Base-by-base conservation (phyloP, 179 eudicot genomes). In the Sideroxylon spinosum region DNA sequence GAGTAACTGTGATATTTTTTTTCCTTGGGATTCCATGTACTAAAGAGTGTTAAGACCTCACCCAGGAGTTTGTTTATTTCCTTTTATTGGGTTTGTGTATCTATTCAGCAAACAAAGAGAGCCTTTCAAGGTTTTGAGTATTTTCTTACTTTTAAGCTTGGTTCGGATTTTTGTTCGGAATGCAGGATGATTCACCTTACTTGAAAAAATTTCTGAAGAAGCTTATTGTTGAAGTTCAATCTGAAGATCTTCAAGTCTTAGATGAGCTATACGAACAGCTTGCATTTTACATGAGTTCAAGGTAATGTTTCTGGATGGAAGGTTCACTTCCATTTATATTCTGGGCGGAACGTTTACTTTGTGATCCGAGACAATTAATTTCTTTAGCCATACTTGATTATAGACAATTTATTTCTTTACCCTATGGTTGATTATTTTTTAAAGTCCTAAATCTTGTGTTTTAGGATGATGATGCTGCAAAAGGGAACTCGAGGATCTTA, bases 221-320 rank as follows among this genome's bases (percentile, higher is more conserved):
- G 83, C 81, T 95, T n/a, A 95, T 95, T 68, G 65, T 76, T 71
- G 99, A 88, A 87, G 83, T 95, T 70, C 98, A 95, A 80, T 86
- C 90, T 22, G 81, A 80, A 70, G 89, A 89, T 37, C 86, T 78
- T 22, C 84, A 69, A 56, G 94, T 94, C 69, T 73, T 94, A 86
- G 97, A 91, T 81, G 92, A 90, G 80, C 79, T 92, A 76, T 95
- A 95, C 78, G 95, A 92, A 78, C 86, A 81, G 19, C 90, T 87
- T 78, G 88, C 93, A 14, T 84, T 74, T 84, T 93, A 85, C 83
- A 87, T 94, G 97, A 81, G 84, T 76, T 89, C 94, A 90, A 89
- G 97, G 99, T 94, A 79, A 68, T 78, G 55, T 64, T 78, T 64
- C 12, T 32, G 66, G 67, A 75, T 32, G 46, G 46, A 52, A 46